Evolutionary conservation across 495 filamentous ascomycete species (phyloP).

Genomic region (Aspergillus kassunensis): DNA sequence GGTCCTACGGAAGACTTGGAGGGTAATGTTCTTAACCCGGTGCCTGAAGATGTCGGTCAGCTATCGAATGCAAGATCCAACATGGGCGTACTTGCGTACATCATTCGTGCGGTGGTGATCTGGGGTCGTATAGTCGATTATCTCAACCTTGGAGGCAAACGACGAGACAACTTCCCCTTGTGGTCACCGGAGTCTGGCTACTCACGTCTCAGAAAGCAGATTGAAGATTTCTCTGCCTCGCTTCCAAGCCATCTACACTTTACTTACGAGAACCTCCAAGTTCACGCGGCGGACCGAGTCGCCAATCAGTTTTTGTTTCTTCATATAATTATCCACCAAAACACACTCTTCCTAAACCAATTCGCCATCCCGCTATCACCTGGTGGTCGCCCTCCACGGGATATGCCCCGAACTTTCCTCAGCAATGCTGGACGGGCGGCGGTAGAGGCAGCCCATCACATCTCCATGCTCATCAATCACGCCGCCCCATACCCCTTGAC

Average conservation of each 20-base stretch:
- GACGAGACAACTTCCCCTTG: constrained; percentile 68
- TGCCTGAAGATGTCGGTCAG: constrained; percentile 57
- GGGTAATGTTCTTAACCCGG: constrained; percentile 65
- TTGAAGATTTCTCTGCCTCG: constrained; percentile 62
- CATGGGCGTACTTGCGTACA: constrained; percentile 92
- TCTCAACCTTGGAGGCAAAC: constrained; percentile 85
- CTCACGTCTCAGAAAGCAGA: constrained; percentile 62
- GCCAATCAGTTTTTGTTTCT: constrained; percentile 94
- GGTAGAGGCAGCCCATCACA: constrained; percentile 83
- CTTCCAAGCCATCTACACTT: constrained; percentile 71
- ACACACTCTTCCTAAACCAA: constrained; percentile 83
- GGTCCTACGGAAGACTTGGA: constrained; percentile 82
- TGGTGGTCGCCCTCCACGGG: constrained; percentile 60
- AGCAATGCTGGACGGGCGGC: constrained; percentile 70
- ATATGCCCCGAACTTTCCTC: constrained; percentile 77
- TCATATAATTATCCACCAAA: constrained; percentile 85
- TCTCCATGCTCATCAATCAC: constrained; percentile 78
- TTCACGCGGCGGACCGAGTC: constrained; percentile 76
- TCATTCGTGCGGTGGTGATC: constrained; percentile 78
- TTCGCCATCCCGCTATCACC: constrained; percentile 77
- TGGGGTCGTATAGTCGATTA: constrained; percentile 91
- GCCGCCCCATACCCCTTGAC: constrained; percentile 74
- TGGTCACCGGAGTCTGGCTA: constrained; percentile 82
- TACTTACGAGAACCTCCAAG: constrained; percentile 75
- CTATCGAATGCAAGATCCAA: constrained; percentile 70